A percentile compares a stretch with the other conserved stretches of the same genome.
Conservation (phyloP, 805 yeast species). For the Zygotorulaspora florentina region DNA sequence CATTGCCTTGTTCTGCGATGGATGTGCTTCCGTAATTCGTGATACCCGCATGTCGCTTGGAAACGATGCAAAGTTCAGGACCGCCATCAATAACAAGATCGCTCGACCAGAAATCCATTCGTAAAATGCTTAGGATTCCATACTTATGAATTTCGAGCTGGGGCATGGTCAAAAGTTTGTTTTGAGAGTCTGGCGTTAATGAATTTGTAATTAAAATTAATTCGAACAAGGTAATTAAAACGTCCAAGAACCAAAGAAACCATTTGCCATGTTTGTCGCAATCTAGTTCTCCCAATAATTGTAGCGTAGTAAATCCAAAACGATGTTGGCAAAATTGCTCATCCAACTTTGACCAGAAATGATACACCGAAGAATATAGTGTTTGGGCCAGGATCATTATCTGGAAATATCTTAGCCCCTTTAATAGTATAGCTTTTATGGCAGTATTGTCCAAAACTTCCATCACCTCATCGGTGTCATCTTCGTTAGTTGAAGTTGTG, state of each 20-base stretch:
- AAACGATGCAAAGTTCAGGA: constrained; percentile 4
- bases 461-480: constrained; percentile 6
- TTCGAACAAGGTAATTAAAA: constrained; percentile 11
- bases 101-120: constrained; percentile 14
- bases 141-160: constrained; percentile 12
- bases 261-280: constrained; percentile 16
- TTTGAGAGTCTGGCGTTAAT: constrained; percentile 5
- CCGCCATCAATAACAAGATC: constrained; percentile 7
- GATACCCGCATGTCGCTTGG: constrained; percentile 5
- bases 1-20: background rate
- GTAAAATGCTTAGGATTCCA: constrained; percentile 19
- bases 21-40: background rate
- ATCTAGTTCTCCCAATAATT: constrained; percentile 19
- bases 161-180: constrained; percentile 4
- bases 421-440: constrained; percentile 15
- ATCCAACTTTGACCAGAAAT: constrained; percentile 13
- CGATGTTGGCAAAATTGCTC: constrained; percentile 14
- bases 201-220: constrained; percentile 11
- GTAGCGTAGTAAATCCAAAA: constrained; percentile 15
- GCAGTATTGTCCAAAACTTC: constrained; percentile 7
- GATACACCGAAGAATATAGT: constrained; percentile 13
- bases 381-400: constrained; percentile 14
- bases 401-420: constrained; percentile 18
- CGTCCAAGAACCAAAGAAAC: constrained; percentile 17
- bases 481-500: constrained; percentile 4